Evolutionary conservation across 306 rosid species (phyloP), one percentile per base, ranked within the genome.

Genomic region (Nissolia schottii): DNA sequence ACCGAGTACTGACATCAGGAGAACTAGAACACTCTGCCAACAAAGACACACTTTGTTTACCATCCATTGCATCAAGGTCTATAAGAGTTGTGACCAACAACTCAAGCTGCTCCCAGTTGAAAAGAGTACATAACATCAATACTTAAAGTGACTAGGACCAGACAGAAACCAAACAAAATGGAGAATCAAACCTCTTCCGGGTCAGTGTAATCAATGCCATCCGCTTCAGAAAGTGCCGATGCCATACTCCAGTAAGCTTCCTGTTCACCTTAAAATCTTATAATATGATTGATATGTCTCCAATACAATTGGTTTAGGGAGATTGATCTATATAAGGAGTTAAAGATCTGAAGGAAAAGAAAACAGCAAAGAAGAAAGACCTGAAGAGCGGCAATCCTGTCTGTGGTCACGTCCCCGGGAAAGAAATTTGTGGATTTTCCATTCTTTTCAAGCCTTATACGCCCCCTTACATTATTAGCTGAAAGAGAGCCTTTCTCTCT

Each of bases 221-320:
- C 97, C 32, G 96, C 98, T 86, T 89, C 96, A 38, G 88, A 94
- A 57, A 94, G 91, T 25, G 94, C 97, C 38, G 94, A 86, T 18
- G 96, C 96, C 94, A 94, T 89, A 77, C 92, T 91, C 92, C 90
- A 84, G 87, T 93, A 91, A 60, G 93, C 96, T 80, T 94, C 98
- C 97, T 94, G 84, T 63, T 75, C 60, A 58, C 22, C 27, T 73
- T 8, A 77, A 73, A 68, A 76, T 49, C 22, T 74, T 6, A 29
- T 27, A 49, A 29, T 22, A 34, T 57, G 35, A 77, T 73, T 73
- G 46, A 76, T 58, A 64, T 20, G 71, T 35, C 59, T 74, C 62
- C 5, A 37, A 55, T 61, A 74, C 38, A 67, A 69, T 50, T 55
- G 2, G 73, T 68, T 41, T 31, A 37, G 46, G 32, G 38, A 24